phyloP scores from a whole-genome alignment of 176 grass and related monocot genomes.

The Phoenix dactylifera region DNA sequence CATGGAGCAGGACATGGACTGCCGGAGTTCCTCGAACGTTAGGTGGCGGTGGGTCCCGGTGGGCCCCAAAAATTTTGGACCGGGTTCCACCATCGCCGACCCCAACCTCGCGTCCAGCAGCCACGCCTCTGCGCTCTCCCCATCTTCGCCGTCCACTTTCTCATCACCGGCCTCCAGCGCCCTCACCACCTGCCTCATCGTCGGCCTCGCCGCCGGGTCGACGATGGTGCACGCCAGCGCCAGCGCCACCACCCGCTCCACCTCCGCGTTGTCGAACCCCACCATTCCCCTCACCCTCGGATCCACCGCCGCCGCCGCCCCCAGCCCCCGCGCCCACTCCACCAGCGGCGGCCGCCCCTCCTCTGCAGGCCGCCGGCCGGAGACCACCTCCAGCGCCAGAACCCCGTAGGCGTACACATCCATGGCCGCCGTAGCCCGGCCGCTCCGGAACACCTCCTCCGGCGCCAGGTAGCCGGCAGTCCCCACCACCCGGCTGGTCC shows the following conservation, averaged over 20 bases:
- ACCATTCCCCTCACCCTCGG: background rate
- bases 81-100: background rate
- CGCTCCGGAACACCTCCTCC: conserved; percentile 10
- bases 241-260: background rate
- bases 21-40: background rate
- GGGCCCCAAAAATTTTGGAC: background rate
- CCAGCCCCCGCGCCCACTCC: conserved; percentile 6
- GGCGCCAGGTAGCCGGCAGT: conserved; percentile 13
- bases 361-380: background rate
- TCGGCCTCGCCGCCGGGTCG: background rate
- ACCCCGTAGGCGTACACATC: conserved; percentile 16
- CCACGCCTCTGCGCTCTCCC: conserved; percentile 1
- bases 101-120: conserved; percentile 1
- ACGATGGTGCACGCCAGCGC: conserved; percentile 6
- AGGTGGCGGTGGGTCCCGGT: background rate
- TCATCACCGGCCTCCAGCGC: background rate
- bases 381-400: conserved; percentile 12
- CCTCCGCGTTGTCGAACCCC: background rate
- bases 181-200: conserved; percentile 11
- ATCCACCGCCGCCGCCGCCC: background rate
- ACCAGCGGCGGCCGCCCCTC: conserved; percentile 16
- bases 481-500: conserved; percentile 11
- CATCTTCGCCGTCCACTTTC: background rate
- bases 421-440: conserved; percentile 1
- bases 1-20: background rate